Evolutionary conservation across 192 early-diverging fungal genomes (phyloP), one percentile per base, ranked within the genome.

Genomic region (Physocladia obscura): DNA sequence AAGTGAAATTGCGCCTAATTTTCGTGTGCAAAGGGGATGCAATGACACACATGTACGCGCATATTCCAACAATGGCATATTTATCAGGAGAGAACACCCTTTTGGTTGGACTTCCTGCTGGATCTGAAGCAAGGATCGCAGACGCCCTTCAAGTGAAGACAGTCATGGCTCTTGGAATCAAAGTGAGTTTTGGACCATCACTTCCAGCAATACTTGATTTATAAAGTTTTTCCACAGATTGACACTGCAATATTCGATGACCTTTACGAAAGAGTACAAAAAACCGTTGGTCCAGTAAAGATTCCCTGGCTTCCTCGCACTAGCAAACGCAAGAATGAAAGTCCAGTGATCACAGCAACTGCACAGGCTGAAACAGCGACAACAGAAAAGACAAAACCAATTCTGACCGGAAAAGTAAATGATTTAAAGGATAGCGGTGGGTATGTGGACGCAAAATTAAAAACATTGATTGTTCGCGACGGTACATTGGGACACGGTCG

Each of bases 11-110:
- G 2, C 56, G 71, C 3, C 11, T 61, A 13, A 40, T 78, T 1
- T 70, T 78, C 27, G 57, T 78, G 3, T 78, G 71, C 57, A 69
- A 63, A 50, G 52, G 55, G 0, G 76, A 78, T 49, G 55, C 70
- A 3, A 30, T 67, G 13, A 3, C 68, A 22, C 76, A 74, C 17
- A 37, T 78, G 13, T 78, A 65, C 47, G 67, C 76, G 17, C 76
- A 78, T 44, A 44, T 78, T 49, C 76, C 76, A 17, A 65, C 68
- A 17, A 24, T 78, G 36, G 37, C 60, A 0, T 67, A 64, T 37
- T 67, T 78, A 21, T 57, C 71, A 15, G 59, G 61, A 0, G 11
- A 11, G 21, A 15, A 38, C 26, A 36, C 70, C 2, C 30, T 61
- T 26, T 38, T 78, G 30, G 52, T 60, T 35, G 57, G 71, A n/a